Percentiles rank a stretch among this genome's conserved stretches.
Conservation (phyloP, 75 land plant species). For the Selaginella moellendorffii region DNA sequence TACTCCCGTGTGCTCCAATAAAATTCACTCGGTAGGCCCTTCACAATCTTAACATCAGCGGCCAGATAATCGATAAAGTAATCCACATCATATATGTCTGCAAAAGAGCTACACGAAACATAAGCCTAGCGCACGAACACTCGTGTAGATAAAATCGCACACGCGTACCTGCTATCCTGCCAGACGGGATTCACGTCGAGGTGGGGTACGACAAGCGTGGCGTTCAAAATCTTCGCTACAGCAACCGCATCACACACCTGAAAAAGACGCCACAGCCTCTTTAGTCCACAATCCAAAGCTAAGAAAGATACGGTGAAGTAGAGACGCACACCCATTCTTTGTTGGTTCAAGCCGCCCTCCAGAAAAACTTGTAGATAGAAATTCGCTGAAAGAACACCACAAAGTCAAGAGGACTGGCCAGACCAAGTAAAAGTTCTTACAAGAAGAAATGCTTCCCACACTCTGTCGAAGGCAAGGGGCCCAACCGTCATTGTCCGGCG, state of each 20-base stretch:
- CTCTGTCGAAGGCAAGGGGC: slow-evolving; percentile 25
- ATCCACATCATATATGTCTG: slow-evolving; percentile 86
- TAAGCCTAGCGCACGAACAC: not conserved
- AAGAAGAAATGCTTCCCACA: not conserved
- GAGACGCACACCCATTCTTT: slow-evolving; percentile 81
- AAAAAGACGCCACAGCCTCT: not conserved
- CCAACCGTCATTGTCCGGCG: slow-evolving; percentile 61
- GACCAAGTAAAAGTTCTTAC: slow-evolving; percentile 2
- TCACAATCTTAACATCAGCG: slow-evolving; percentile 62
- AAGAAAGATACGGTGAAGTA: not conserved
- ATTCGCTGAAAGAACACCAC: not conserved
- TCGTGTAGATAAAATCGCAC: not conserved
- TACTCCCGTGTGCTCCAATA: slow-evolving; percentile 89
- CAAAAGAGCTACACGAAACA: slow-evolving; percentile 52
- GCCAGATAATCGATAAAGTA: slow-evolving; percentile 60
- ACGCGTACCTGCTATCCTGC: slow-evolving; percentile 66
- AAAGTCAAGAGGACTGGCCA: not conserved
- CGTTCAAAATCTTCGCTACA: slow-evolving; percentile 81
- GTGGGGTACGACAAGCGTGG: slow-evolving; percentile 72
- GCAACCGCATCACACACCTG: slow-evolving; percentile 99
- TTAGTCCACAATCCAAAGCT: not conserved
- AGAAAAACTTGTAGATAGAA: slow-evolving; percentile 69
- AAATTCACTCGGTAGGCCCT: slow-evolving; percentile 56
- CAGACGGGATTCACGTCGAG: slow-evolving; percentile 94
- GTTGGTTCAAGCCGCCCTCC: slow-evolving; percentile 93